These are phyloP conservation scores for Pichia sp. DNA, from an alignment of 1,139 yeast genomes.

Conservation along the genomic window DNA sequence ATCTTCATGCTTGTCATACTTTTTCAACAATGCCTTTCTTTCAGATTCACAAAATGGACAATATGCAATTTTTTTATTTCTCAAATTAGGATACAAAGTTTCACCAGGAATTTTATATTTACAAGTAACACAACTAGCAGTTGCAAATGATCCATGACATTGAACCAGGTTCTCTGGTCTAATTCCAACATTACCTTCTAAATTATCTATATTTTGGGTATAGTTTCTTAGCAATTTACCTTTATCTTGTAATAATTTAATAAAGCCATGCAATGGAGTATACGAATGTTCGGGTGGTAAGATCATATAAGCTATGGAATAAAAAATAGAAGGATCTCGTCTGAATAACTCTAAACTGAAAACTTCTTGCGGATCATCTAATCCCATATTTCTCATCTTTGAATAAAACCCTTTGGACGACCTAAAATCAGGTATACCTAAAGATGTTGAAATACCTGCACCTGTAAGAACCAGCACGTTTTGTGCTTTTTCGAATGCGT, in stretches of 20 bases:
- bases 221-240: conserved; percentile 80
- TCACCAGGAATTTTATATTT: conserved; percentile 62
- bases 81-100: conserved; percentile 54
- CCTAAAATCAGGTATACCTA: conserved; percentile 95
- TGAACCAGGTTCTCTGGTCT: conserved; percentile 66
- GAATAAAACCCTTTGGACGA: conserved; percentile 85
- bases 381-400: conserved; percentile 59
- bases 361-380: conserved; percentile 91
- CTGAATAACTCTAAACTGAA: conserved; percentile 71
- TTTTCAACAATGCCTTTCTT: conserved; percentile 31
- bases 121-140: conserved; percentile 84
- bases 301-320: conserved; percentile 81
- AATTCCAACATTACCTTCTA: conserved; percentile 82
- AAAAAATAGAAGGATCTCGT: conserved; percentile 76
- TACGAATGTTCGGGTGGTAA: conserved; percentile 69
- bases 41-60: conserved; percentile 61
- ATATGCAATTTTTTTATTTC: conserved; percentile 54
- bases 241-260: conserved; percentile 65
- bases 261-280: conserved; percentile 84
- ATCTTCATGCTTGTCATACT: conserved; percentile 27
- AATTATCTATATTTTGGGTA: conserved; percentile 91
- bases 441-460: conserved; percentile 90
- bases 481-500: conserved; percentile 45
- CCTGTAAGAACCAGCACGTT: conserved; percentile 82
- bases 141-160: conserved; percentile 95